phyloP scores from a whole-genome alignment of 805 yeast species.

The Wickerhamiella australiensis region DNA sequence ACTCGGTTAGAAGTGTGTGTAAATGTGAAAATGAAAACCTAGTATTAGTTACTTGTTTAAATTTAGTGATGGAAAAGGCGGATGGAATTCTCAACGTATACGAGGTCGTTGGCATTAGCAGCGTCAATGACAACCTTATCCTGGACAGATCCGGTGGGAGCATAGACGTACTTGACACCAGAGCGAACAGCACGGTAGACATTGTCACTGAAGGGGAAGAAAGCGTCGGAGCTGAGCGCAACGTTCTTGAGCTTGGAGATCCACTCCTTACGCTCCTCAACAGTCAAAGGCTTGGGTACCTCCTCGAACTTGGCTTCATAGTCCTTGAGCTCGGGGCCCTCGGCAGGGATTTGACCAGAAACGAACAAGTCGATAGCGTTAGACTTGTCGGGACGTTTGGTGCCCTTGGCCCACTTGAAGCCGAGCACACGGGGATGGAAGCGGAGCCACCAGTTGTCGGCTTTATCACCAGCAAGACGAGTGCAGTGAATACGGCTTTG shows the following conservation, averaged over 20 bases:
- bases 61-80: slow-evolving; percentile 94
- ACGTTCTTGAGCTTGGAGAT: slow-evolving; percentile 65
- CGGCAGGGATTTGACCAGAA: slow-evolving; percentile 77
- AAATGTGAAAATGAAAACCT: background rate
- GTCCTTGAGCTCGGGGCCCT: slow-evolving; percentile 87
- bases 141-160: slow-evolving; percentile 96
- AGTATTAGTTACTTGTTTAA: background rate
- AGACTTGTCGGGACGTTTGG: slow-evolving; percentile 96
- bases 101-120: slow-evolving; percentile 81
- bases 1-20: background rate
- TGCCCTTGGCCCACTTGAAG: slow-evolving; percentile 96
- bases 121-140: slow-evolving; percentile 93
- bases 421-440: slow-evolving; percentile 91
- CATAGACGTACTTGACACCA: slow-evolving; percentile 92
- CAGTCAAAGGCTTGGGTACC: slow-evolving; percentile 73
- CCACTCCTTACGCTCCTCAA: slow-evolving; percentile 82
- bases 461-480: slow-evolving; percentile 97
- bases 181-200: slow-evolving; percentile 95
- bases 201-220: slow-evolving; percentile 99
- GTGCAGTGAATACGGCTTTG: slow-evolving; percentile 99
- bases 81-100: slow-evolving; percentile 93
- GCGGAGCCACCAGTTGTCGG: slow-evolving; percentile 99
- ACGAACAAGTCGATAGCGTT: slow-evolving; percentile 94
- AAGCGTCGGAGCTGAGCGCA: slow-evolving; percentile 92
- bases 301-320: slow-evolving; percentile 79